phyloP scores from a whole-genome alignment of 148 eudicot species.

The Camellia japonica region DNA sequence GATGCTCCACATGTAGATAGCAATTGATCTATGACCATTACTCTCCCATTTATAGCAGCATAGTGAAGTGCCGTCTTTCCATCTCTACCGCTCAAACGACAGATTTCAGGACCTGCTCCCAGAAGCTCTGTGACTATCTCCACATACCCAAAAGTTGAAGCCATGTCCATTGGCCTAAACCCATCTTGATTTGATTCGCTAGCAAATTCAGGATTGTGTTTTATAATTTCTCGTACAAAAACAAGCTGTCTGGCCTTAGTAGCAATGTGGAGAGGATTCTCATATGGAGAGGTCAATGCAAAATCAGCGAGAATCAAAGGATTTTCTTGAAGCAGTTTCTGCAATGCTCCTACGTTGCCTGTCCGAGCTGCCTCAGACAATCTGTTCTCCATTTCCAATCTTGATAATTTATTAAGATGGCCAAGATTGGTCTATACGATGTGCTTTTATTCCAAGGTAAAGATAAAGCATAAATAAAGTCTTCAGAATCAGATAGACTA shows the following conservation, averaged over 20 bases:
- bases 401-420: too few species aligned
- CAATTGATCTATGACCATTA: not conserved
- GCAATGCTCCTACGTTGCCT: slow-evolving; percentile 34
- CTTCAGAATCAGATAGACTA: too few species aligned
- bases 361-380: slow-evolving; percentile 25
- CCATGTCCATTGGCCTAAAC: slow-evolving; percentile 8
- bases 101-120: not conserved
- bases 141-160: not conserved
- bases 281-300: not conserved
- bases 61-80: not conserved
- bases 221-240: not conserved
- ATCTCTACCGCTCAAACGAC: not conserved
- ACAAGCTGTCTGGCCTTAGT: not conserved
- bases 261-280: not conserved
- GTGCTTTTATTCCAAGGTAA: too few species aligned
- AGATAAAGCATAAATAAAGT: too few species aligned
- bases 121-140: not conserved
- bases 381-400: too few species aligned
- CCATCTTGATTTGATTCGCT: not conserved
- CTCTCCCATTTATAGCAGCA: slow-evolving; percentile 2
- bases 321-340: slow-evolving; percentile 14
- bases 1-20: not conserved
- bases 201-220: not conserved
- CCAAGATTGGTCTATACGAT: too few species aligned
- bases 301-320: not conserved